These are phyloP conservation scores for Aspergillus fructus DNA, from an alignment of 2,329 filamentous ascomycete genomes.

Conservation along the genomic window DNA sequence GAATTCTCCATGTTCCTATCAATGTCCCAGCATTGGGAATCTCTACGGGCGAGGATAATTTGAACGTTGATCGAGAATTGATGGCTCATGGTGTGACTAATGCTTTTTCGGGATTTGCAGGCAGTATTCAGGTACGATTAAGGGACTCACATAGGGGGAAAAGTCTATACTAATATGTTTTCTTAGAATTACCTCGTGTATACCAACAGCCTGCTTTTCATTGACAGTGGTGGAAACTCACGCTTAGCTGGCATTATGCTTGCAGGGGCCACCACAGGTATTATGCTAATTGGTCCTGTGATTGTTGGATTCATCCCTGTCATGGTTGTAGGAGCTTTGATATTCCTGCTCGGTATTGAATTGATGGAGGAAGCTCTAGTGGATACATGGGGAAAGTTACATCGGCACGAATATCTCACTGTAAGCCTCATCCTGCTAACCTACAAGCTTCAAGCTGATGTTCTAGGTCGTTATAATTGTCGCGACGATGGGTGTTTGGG, in stretches of 20 bases:
- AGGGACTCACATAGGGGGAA: not conserved
- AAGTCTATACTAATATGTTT: slow-evolving; percentile 22
- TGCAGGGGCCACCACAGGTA: slow-evolving; percentile 72
- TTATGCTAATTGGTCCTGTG: slow-evolving; percentile 81
- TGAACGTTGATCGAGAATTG: slow-evolving; percentile 86
- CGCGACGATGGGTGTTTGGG: slow-evolving; percentile 91
- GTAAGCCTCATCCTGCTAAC: slow-evolving; percentile 44
- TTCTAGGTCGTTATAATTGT: slow-evolving; percentile 76
- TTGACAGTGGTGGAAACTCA: slow-evolving; percentile 84
- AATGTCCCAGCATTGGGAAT: slow-evolving; percentile 93
- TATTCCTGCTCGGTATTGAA: slow-evolving; percentile 93
- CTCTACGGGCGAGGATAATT: slow-evolving; percentile 86
- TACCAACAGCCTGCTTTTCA: slow-evolving; percentile 96
- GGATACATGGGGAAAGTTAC: slow-evolving; percentile 83
- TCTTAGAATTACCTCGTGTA: slow-evolving; percentile 94
- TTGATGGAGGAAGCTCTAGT: slow-evolving; percentile 84
- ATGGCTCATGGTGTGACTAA: slow-evolving; percentile 94
- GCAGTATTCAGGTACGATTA: slow-evolving; percentile 69
- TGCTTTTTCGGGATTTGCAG: slow-evolving; percentile 77
- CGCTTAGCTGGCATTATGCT: slow-evolving; percentile 83
- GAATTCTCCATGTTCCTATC: slow-evolving; percentile 94
- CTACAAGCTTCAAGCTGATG: slow-evolving; percentile 4
- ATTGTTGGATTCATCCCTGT: slow-evolving; percentile 94
- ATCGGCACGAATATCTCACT: slow-evolving; percentile 83
- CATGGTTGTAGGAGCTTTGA: slow-evolving; percentile 93